Evolutionary conservation across 768 basidiomycete species (phyloP), one percentile per base, ranked within the genome.

Genomic region (Fistulinella prunicolor): DNA sequence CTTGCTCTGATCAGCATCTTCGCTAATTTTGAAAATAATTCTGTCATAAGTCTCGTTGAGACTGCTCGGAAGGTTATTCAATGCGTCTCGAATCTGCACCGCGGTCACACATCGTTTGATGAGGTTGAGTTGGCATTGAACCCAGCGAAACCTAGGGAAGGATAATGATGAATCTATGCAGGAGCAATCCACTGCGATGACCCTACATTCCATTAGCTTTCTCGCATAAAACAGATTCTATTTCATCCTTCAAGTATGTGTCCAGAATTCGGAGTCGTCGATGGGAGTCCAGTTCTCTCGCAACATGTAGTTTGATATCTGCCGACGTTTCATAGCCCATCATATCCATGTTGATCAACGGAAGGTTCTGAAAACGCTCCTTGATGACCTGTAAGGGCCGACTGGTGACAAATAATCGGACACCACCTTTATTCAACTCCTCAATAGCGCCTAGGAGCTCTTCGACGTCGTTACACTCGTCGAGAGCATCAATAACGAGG

Each of bases 401-500:
- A 26, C 57, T 58, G 29, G 43, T 50, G 6, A 48, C 22, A 9
- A 57, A 46, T 1, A 58, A 20, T 8, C 49, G 51, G 7, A 58
- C 10, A 1, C 30, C 21, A 0, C 42, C 43, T 9, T 35, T 26
- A 0, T 37, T 24, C 46, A 55, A 14, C 8, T 30, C 35, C 0
- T 3, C 1, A 9, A 59, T 19, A 9, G 38, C 50, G 10, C 21
- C n/a, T 0, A 58, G 23, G 13, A 55, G 42, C 0, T 21, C n/a
- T 9, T 50, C 38, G 6, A 56, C 3, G 4, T 55, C 46, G 17
- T 35, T 23, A 29, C 59, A 59, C 41, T 59, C 58, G 17, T 60
- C 59, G 1, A 60, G 32, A 0, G 49, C 59, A 19, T 60, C 58
- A 1, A 60, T 38, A 5, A 52, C 42, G 2, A 56, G 1, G 8